A percentile compares a stretch with the other conserved stretches of the same genome.
phyloP scores from a whole-genome alignment of 1,284 basidiomycete genomes.

The Leccinum pallidistipes region DNA sequence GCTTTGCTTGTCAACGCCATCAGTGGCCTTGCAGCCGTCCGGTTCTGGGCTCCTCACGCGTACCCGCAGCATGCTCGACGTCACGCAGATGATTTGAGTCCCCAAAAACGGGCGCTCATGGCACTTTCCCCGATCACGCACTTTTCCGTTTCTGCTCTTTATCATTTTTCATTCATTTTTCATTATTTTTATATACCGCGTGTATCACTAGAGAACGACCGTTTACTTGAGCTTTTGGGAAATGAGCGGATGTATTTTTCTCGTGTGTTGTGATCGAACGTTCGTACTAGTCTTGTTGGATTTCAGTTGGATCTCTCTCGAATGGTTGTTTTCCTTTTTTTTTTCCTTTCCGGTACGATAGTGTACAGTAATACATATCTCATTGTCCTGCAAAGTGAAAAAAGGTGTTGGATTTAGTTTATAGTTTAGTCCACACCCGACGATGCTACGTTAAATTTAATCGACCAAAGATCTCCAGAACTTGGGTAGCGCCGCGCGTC shows the following conservation, averaged over 20 bases:
- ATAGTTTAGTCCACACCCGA: conserved; percentile 1
- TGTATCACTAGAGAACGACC: neutral
- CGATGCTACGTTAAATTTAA: neutral
- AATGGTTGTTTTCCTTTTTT: neutral
- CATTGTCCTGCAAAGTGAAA: conserved; percentile 7
- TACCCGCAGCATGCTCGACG: conserved; percentile 6
- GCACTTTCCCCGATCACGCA: neutral
- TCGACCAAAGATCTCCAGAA: neutral
- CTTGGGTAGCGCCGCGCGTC: no score
- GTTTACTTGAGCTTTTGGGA: conserved; percentile 1
- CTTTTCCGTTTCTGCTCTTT: neutral
- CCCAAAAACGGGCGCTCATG: neutral
- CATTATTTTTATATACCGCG: neutral
- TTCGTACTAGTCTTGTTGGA: neutral
- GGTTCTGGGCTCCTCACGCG: conserved; percentile 1
- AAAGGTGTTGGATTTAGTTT: neutral
- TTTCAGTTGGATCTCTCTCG: neutral
- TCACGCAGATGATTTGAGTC: neutral
- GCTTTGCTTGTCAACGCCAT: conserved; percentile 4
- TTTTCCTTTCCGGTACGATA: neutral
- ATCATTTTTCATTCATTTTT: neutral
- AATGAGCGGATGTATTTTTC: conserved; percentile 5
- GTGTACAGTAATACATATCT: neutral
- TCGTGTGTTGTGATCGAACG: neutral
- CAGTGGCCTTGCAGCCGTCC: neutral